Evolutionary conservation across 2,329 filamentous ascomycete species (phyloP).

Genomic region (Pseudogymnoascus pannorum): DNA sequence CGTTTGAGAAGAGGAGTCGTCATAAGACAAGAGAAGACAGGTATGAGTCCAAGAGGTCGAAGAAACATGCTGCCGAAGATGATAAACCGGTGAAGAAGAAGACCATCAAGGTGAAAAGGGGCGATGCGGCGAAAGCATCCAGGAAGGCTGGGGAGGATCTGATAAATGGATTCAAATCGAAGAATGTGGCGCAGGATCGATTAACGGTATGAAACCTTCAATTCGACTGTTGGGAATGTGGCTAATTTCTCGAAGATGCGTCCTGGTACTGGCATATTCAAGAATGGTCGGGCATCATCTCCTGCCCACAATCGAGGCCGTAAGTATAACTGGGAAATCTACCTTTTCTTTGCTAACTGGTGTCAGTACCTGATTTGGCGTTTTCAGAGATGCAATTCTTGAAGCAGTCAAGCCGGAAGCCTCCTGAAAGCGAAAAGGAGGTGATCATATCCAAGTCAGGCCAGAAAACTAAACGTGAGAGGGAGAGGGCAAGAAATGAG

Average conservation of each 20-base stretch:
- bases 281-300: constrained; percentile 36
- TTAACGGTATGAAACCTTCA: constrained; percentile 39
- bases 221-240: not conserved
- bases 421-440: constrained; percentile 17
- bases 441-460: constrained; percentile 1
- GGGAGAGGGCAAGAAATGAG: constrained; percentile 6
- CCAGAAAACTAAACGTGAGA: not conserved
- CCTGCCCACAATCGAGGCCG: constrained; percentile 30
- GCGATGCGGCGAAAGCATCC: constrained; percentile 17
- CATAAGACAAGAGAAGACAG: constrained; percentile 49
- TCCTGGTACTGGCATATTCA: constrained; percentile 37
- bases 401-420: constrained; percentile 21
- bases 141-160: constrained; percentile 35
- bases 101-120: constrained; percentile 9
- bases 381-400: constrained; percentile 47
- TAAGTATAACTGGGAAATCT: constrained; percentile 24
- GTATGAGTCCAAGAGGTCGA: constrained; percentile 41
- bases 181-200: constrained; percentile 43
- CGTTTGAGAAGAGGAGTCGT: constrained; percentile 41
- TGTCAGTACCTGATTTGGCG: constrained; percentile 43
- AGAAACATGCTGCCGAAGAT: constrained; percentile 19
- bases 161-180: constrained; percentile 48
- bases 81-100: constrained; percentile 23
- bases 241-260: constrained; percentile 28
- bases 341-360: constrained; percentile 2